Conservation (phyloP, 2,329 filamentous ascomycete genomes). For the Paradendryphiella salina region DNA sequence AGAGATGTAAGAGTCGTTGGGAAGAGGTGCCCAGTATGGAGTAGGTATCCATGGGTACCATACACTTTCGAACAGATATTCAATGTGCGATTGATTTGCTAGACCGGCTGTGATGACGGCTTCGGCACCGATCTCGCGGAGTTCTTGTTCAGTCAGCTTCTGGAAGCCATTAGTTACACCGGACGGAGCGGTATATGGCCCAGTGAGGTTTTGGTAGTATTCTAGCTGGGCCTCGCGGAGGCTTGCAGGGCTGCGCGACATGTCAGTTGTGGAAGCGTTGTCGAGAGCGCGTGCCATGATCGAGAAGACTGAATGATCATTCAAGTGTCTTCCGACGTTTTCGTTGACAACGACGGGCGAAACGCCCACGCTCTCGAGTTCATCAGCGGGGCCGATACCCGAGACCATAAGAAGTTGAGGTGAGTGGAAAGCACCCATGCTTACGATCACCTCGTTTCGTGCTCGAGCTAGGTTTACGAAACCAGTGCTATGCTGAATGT, state of each 20-base stretch:
- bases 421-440: conserved; percentile 41
- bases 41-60: conserved; percentile 34
- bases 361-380: conserved; percentile 30
- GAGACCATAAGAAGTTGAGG: conserved; percentile 49
- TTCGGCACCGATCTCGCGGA: conserved; percentile 26
- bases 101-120: conserved; percentile 22
- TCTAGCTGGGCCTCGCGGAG: conserved; percentile 32
- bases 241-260: conserved; percentile 28
- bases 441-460: conserved; percentile 34
- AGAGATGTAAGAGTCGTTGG: conserved; percentile 42
- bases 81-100: conserved; percentile 35
- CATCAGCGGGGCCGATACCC: conserved; percentile 41
- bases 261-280: conserved; percentile 26
- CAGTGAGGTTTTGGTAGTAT: conserved; percentile 35
- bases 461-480: conserved; percentile 35
- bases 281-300: conserved; percentile 35
- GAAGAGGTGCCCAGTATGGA: conserved; percentile 37
- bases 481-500: conserved; percentile 31
- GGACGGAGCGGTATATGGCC: conserved; percentile 38
- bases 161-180: conserved; percentile 42
- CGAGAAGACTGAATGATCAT: conserved; percentile 32
- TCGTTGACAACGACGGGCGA: conserved; percentile 33
- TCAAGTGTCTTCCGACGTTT: conserved; percentile 35
- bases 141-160: conserved; percentile 20
- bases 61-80: conserved; percentile 32